phyloP scores from a whole-genome alignment of 768 basidiomycete species.

The Calocybe indica region DNA sequence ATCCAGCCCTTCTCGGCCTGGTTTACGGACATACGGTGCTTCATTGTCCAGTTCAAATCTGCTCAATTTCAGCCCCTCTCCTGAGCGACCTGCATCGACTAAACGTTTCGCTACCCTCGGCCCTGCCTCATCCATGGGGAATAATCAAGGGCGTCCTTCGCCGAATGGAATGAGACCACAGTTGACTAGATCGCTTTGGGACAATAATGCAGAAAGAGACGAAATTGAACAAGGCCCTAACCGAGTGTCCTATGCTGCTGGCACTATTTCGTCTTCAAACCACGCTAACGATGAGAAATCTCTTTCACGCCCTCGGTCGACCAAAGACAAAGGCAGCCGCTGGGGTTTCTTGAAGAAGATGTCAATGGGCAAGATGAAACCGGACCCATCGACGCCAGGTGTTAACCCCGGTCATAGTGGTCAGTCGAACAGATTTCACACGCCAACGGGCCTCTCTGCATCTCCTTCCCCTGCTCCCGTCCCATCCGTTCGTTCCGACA shows the following conservation, averaged over 20 bases:
- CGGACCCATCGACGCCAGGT: constrained; percentile 48
- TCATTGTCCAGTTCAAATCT: constrained; percentile 1
- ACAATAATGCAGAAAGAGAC: too few species aligned
- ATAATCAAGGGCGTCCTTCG: constrained; percentile 29
- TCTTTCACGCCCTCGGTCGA: constrained; percentile 14
- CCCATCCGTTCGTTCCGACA: constrained; percentile 29
- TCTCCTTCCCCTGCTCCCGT: constrained; percentile 16
- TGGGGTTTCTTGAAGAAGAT: constrained; percentile 99
- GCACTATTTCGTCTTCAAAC: constrained; percentile 6
- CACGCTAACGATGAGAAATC: constrained; percentile 13
- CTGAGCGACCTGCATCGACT: constrained; percentile 35
- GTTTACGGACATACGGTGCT: background rate
- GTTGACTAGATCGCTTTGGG: background rate
- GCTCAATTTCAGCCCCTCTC: constrained; percentile 11
- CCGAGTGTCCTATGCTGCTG: constrained; percentile 11
- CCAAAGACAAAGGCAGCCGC: constrained; percentile 62
- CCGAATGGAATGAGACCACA: constrained; percentile 20
- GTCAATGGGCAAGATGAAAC: constrained; percentile 91
- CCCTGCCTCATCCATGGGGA: constrained; percentile 38
- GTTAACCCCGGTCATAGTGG: constrained; percentile 26
- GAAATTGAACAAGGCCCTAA: constrained; percentile 1
- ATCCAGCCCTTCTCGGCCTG: too few species aligned
- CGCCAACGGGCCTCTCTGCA: constrained; percentile 18
- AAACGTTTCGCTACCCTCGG: constrained; percentile 71
- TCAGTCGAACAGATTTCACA: constrained; percentile 22